phyloP scores from a whole-genome alignment of 768 basidiomycete species.

The Chlorophyllum brunneum region DNA sequence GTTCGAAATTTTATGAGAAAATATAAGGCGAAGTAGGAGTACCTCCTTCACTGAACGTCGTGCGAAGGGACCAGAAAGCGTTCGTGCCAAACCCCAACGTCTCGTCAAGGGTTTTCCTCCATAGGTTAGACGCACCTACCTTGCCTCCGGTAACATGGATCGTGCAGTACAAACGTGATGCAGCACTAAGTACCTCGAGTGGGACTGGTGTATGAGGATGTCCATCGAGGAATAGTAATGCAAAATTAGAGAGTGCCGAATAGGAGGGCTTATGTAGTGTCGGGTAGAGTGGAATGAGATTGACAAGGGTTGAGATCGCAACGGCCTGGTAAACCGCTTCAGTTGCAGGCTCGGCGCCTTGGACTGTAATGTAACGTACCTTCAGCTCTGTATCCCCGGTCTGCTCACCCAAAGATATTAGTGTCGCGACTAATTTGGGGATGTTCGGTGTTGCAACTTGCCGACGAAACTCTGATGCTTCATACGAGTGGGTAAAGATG shows the following conservation, averaged over 20 bases:
- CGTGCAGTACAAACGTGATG: slow-evolving; percentile 55
- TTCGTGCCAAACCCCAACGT: slow-evolving; percentile 63
- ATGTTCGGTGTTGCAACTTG: slow-evolving; percentile 71
- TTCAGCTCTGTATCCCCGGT: slow-evolving; percentile 47
- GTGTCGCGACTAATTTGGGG: slow-evolving; percentile 60
- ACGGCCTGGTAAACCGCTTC: slow-evolving; percentile 31
- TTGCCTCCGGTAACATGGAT: slow-evolving; percentile 78
- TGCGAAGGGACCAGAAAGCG: slow-evolving; percentile 53
- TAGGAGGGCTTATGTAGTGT: slow-evolving; percentile 58
- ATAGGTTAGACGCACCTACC: slow-evolving; percentile 63
- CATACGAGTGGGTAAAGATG: slow-evolving; percentile 56
- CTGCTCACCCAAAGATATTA: slow-evolving; percentile 55
- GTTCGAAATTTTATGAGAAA: not conserved
- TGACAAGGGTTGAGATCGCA: slow-evolving; percentile 45
- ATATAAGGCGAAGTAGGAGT: slow-evolving; percentile 13
- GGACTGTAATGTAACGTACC: slow-evolving; percentile 30
- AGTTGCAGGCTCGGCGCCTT: not conserved
- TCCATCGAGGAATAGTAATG: slow-evolving; percentile 56
- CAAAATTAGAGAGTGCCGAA: slow-evolving; percentile 45
- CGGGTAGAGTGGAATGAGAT: slow-evolving; percentile 64
- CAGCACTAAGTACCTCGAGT: slow-evolving; percentile 35
- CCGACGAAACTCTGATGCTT: slow-evolving; percentile 77
- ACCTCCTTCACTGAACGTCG: slow-evolving; percentile 54
- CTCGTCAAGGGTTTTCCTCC: slow-evolving; percentile 75
- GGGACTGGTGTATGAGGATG: slow-evolving; percentile 40